Conservation (phyloP, 2,329 filamentous ascomycete genomes). For the Polychaeton citri region DNA sequence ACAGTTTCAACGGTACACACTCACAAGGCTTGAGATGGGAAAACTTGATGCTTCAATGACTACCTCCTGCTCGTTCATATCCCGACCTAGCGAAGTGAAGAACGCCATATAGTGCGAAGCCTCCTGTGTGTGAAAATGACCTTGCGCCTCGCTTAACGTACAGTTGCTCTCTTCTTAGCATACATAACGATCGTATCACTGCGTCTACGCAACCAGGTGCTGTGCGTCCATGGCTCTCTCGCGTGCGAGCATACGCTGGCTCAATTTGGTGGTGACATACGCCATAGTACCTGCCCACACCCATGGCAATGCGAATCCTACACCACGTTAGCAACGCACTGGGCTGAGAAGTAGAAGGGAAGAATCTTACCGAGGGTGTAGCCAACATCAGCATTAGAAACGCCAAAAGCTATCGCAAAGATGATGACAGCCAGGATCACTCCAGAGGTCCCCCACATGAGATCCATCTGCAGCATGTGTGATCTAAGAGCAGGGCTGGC, state of each 20-base stretch:
- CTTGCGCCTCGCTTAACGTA: too few relatives aligned
- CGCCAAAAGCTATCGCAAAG: slow-evolving; percentile 3
- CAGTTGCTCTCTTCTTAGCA: too few relatives aligned
- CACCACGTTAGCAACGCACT: neutral
- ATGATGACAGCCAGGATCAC: slow-evolving; percentile 2
- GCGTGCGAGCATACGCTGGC: neutral
- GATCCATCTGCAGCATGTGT: slow-evolving; percentile 2
- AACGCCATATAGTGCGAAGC: too few relatives aligned
- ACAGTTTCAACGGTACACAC: too few relatives aligned
- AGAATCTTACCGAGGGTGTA: slow-evolving; percentile 3
- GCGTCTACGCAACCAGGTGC: too few relatives aligned
- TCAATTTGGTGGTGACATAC: neutral
- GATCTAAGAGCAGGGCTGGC: slow-evolving; percentile 1
- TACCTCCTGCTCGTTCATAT: too few relatives aligned
- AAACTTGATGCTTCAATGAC: too few relatives aligned
- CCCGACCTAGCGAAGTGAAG: too few relatives aligned
- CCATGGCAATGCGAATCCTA: slow-evolving; percentile 2
- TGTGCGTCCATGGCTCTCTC: neutral
- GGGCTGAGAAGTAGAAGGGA: neutral
- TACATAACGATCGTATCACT: too few relatives aligned
- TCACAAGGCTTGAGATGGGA: too few relatives aligned
- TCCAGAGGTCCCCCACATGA: slow-evolving; percentile 4
- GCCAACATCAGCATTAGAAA: slow-evolving; percentile 3
- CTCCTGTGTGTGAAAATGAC: too few relatives aligned
- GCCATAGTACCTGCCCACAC: slow-evolving; percentile 4